Percentiles rank a stretch among this genome's conserved stretches.
phyloP scores from a whole-genome alignment of 495 filamentous ascomycete species.

The Immersiella caudata region DNA sequence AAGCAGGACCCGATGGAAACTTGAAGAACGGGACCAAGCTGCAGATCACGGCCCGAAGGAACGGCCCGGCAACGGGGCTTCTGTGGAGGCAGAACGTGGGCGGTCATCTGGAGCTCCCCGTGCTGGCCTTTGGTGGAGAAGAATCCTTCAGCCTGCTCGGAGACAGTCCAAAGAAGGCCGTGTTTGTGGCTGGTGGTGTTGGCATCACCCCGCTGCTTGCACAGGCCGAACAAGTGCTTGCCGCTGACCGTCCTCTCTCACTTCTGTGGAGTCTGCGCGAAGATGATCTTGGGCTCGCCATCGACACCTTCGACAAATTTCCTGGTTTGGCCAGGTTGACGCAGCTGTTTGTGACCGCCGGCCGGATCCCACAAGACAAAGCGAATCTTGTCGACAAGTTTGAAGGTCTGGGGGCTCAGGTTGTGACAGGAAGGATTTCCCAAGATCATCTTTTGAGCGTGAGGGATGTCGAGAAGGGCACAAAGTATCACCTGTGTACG shows the following conservation, averaged over 20 bases:
- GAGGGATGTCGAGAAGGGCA: slow-evolving; percentile 35
- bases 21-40: slow-evolving; percentile 47
- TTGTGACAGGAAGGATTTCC: slow-evolving; percentile 56
- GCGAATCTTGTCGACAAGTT: slow-evolving; percentile 34
- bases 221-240: slow-evolving; percentile 55
- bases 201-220: slow-evolving; percentile 79
- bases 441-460: slow-evolving; percentile 54
- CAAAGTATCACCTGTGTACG: slow-evolving; percentile 71
- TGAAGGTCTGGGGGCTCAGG: slow-evolving; percentile 41
- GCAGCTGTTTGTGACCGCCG: slow-evolving; percentile 63
- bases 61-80: slow-evolving; percentile 67
- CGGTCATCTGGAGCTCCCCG: slow-evolving; percentile 60
- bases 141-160: slow-evolving; percentile 40
- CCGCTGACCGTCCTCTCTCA: slow-evolving; percentile 40
- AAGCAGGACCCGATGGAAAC: slow-evolving; percentile 1
- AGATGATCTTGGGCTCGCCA: slow-evolving; percentile 63
- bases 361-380: slow-evolving; percentile 30
- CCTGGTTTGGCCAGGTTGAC: slow-evolving; percentile 54
- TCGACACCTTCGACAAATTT: slow-evolving; percentile 59
- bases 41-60: slow-evolving; percentile 69
- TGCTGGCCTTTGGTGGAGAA: slow-evolving; percentile 74
- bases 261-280: slow-evolving; percentile 69
- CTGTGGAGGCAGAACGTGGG: slow-evolving; percentile 61
- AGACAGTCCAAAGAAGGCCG: slow-evolving; percentile 27
- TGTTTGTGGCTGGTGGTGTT: slow-evolving; percentile 75